Conservation (phyloP, 2,329 filamentous ascomycete species). For the Ascochyta pisi region DNA sequence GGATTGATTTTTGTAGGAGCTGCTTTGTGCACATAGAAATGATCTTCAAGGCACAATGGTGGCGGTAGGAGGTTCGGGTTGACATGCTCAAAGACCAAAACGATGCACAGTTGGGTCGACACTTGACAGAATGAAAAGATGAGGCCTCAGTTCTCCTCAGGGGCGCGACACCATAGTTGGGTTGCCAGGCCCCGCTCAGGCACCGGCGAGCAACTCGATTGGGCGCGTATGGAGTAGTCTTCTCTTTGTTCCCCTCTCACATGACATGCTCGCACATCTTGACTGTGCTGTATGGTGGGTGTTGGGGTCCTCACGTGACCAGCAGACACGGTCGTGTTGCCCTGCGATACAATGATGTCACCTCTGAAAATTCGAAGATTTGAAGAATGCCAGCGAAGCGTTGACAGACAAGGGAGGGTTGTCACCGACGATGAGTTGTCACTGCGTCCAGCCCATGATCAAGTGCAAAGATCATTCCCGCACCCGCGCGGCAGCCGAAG, state of each 20-base stretch:
- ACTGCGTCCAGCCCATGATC: constrained; percentile 3
- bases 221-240: not conserved
- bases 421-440: constrained; percentile 17
- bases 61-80: too few relatives aligned
- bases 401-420: constrained; percentile 14
- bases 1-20: too few relatives aligned
- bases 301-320: not conserved
- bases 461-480: constrained; percentile 8
- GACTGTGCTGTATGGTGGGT: not conserved
- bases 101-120: too few relatives aligned
- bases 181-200: not conserved
- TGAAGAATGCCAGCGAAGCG: constrained; percentile 18
- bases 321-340: not conserved
- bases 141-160: too few relatives aligned
- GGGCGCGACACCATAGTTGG: not conserved
- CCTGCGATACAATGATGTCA: constrained; percentile 11
- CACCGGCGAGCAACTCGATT: not conserved
- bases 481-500: constrained; percentile 15
- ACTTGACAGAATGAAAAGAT: too few relatives aligned
- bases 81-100: too few relatives aligned
- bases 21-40: too few relatives aligned
- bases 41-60: too few relatives aligned
- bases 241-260: not conserved
- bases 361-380: constrained; percentile 15
- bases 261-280: not conserved